phyloP scores from a whole-genome alignment of 345 rosid species.

The Boechera stricta region DNA sequence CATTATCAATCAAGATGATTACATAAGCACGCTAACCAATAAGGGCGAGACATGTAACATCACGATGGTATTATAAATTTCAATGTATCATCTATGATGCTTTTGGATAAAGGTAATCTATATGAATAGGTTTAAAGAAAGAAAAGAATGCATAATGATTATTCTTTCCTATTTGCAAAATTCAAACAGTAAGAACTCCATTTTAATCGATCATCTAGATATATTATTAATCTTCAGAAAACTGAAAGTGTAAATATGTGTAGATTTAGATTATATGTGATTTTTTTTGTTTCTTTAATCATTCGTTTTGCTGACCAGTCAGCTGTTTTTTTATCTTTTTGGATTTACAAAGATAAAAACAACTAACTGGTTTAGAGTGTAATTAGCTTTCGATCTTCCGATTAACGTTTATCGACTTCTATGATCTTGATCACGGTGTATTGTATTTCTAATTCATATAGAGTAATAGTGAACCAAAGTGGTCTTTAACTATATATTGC shows the following conservation, averaged over 20 bases:
- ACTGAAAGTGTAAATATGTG: too few species aligned
- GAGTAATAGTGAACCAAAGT: not conserved
- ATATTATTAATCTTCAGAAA: too few species aligned
- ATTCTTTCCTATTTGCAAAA: not conserved
- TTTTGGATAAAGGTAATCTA: conserved; percentile 2
- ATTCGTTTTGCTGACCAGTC: too few species aligned
- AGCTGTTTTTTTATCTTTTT: too few species aligned
- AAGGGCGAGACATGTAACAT: conserved; percentile 4
- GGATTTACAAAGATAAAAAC: too few species aligned
- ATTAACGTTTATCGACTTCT: not conserved
- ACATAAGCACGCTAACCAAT: conserved; percentile 21
- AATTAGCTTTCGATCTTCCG: not conserved
- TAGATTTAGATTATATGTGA: too few species aligned
- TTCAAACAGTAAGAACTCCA: not conserved
- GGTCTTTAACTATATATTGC: not conserved
- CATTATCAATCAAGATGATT: conserved; percentile 20
- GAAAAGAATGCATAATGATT: not conserved
- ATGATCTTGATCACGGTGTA: not conserved
- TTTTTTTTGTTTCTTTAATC: too few species aligned
- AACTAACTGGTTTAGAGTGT: not conserved
- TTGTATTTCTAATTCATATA: not conserved
- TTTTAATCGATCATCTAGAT: too few species aligned
- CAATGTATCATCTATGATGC: not conserved
- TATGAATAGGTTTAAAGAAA: too few species aligned
- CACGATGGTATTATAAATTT: not conserved